phyloP scores from a whole-genome alignment of 140 eudicot genomes.

The Senecio squalidus region DNA sequence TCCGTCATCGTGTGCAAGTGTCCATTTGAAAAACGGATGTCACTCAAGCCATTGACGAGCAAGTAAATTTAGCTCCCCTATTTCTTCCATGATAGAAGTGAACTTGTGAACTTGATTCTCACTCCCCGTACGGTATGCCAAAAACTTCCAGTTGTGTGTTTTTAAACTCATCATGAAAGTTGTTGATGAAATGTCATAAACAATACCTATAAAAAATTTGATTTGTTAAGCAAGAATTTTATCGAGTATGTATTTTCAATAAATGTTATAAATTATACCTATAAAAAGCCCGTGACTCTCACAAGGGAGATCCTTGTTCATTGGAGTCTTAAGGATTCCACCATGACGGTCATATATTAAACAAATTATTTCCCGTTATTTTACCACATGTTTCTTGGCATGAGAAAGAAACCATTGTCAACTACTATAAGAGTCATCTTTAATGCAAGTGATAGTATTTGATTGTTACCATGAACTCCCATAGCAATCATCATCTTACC shows the following conservation, averaged over 20 bases:
- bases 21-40: not conserved
- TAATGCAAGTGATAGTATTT: too few species aligned
- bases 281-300: too few species aligned
- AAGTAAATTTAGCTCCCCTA: not conserved
- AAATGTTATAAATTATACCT: too few species aligned
- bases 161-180: not conserved
- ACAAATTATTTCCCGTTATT: too few species aligned
- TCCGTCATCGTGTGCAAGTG: not conserved
- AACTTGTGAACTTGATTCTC: not conserved
- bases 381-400: too few species aligned
- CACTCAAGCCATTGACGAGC: not conserved
- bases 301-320: too few species aligned
- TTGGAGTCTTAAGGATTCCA: too few species aligned
- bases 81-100: not conserved
- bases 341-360: too few species aligned
- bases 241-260: too few species aligned
- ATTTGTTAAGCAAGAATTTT: too few species aligned
- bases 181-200: not conserved
- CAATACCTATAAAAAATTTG: not conserved
- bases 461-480: not conserved
- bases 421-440: too few species aligned
- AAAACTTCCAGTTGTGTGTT: not conserved
- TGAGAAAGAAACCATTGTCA: too few species aligned
- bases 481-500: conserved; percentile 8
- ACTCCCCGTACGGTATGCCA: not conserved